These are phyloP conservation scores for Lathyrus sativus DNA, from an alignment of 306 rosid species.

Conservation along the genomic window DNA sequence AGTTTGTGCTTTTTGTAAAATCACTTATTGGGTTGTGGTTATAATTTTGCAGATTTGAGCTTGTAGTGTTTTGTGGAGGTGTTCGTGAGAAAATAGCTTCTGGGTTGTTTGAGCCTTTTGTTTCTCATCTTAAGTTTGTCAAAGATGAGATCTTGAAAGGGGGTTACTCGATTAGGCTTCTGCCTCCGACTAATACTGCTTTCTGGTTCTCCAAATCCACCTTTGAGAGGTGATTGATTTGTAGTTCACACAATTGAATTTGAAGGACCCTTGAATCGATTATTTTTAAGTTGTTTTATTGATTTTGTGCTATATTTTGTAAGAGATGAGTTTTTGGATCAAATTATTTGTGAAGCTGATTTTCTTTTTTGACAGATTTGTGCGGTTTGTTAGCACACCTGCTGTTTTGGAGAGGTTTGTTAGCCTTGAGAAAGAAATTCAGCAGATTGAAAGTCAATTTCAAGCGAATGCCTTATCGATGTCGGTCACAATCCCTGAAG, in stretches of 20 bases:
- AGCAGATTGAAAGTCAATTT: conserved; percentile 61
- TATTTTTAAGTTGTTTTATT: conserved; percentile 4
- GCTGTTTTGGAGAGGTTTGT: conserved; percentile 72
- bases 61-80: conserved; percentile 54
- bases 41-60: conserved; percentile 49
- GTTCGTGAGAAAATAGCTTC: conserved; percentile 60
- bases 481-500: conserved; percentile 35
- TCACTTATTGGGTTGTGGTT: background rate
- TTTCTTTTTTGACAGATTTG: conserved; percentile 50
- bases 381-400: conserved; percentile 75
- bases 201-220: conserved; percentile 66
- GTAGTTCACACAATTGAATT: conserved; percentile 2
- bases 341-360: background rate
- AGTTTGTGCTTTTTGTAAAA: background rate
- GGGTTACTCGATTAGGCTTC: conserved; percentile 67
- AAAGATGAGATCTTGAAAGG: conserved; percentile 72
- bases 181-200: conserved; percentile 48
- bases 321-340: background rate
- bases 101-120: conserved; percentile 64
- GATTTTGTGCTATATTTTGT: background rate
- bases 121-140: conserved; percentile 57
- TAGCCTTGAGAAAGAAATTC: conserved; percentile 60
- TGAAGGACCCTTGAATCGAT: conserved; percentile 10
- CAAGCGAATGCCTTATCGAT: conserved; percentile 46
- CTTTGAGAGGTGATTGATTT: conserved; percentile 51